Evolutionary conservation across 139 green algal species (phyloP).

Genomic region (Chlorella sp.): DNA sequence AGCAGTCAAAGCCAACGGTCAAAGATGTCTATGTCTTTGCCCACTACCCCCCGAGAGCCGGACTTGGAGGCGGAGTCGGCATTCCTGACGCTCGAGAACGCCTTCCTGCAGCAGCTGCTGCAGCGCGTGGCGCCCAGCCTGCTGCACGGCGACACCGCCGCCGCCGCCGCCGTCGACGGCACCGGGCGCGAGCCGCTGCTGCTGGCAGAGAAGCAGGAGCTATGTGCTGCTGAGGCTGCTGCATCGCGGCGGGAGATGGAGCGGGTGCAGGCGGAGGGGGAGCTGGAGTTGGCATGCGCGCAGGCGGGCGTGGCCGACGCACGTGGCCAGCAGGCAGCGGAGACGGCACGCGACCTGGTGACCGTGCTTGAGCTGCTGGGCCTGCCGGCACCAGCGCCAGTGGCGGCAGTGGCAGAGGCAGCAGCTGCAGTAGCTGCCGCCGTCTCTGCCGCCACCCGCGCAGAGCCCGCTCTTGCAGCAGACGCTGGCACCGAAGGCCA

Average conservation of each 20-base stretch:
- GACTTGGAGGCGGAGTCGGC: neutral
- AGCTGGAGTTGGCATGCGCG: constrained; percentile 12
- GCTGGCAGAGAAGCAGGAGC: constrained; percentile 22
- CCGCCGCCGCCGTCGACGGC: neutral
- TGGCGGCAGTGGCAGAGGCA: neutral
- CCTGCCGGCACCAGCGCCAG: neutral
- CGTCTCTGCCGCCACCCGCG: neutral
- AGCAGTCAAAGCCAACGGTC: neutral
- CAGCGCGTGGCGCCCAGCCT: neutral
- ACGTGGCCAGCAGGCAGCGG: neutral
- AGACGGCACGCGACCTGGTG: neutral
- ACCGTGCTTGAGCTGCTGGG: neutral
- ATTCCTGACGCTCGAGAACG: constrained; percentile 6
- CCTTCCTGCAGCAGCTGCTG: neutral
- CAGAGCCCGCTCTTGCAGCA: neutral
- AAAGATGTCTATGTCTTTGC: too few species aligned
- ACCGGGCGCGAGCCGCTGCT: neutral
- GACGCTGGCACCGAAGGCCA: too few species aligned
- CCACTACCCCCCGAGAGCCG: neutral
- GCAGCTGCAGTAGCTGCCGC: neutral
- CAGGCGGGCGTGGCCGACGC: neutral
- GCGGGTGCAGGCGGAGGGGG: neutral
- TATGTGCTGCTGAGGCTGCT: neutral
- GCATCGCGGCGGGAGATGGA: neutral
- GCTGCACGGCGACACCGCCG: neutral